These are phyloP conservation scores for Begonia loranthoides DNA, from an alignment of 306 rosid species.

Conservation along the genomic window DNA sequence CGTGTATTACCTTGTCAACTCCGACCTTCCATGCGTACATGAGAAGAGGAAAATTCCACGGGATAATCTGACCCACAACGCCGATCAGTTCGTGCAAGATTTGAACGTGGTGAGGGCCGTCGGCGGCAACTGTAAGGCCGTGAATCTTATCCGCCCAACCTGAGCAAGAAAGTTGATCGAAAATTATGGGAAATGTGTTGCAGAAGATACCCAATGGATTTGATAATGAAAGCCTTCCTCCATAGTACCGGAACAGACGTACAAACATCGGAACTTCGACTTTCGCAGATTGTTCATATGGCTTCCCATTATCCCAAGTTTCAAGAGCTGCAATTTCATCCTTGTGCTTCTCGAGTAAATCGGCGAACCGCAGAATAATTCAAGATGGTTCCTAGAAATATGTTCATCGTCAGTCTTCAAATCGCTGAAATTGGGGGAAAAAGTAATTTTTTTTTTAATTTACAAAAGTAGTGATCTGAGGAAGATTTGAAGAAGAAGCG, in stretches of 20 bases:
- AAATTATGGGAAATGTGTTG: too few relatives aligned
- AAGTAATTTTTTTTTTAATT: slow-evolving; percentile 5
- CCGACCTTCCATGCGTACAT: slow-evolving; percentile 90
- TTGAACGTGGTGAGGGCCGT: slow-evolving; percentile 60
- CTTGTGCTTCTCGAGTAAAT: slow-evolving; percentile 56
- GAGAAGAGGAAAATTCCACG: too few relatives aligned
- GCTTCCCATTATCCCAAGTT: too few relatives aligned
- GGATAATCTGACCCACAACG: slow-evolving; percentile 90
- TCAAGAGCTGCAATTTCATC: slow-evolving; percentile 75
- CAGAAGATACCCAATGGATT: too few relatives aligned
- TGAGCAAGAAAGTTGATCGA: too few relatives aligned
- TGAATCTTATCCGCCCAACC: too few relatives aligned
- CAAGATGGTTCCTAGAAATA: slow-evolving; percentile 48
- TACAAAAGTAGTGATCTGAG: slow-evolving; percentile 79
- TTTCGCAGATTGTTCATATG: too few relatives aligned
- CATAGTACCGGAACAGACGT: too few relatives aligned
- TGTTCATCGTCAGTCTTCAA: too few relatives aligned
- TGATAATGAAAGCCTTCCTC: too few relatives aligned
- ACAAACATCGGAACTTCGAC: too few relatives aligned
- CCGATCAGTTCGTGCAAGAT: slow-evolving; percentile 93
- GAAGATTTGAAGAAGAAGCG: too few relatives aligned
- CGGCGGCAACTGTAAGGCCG: slow-evolving; percentile 81
- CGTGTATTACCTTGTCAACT: slow-evolving; percentile 55
- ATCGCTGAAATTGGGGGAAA: slow-evolving; percentile 3
- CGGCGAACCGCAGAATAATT: slow-evolving; percentile 63